Evolutionary conservation across 2,329 filamentous ascomycete genomes (phyloP), one percentile per base, ranked within the genome.

Genomic region (Scedosporium boydii): DNA sequence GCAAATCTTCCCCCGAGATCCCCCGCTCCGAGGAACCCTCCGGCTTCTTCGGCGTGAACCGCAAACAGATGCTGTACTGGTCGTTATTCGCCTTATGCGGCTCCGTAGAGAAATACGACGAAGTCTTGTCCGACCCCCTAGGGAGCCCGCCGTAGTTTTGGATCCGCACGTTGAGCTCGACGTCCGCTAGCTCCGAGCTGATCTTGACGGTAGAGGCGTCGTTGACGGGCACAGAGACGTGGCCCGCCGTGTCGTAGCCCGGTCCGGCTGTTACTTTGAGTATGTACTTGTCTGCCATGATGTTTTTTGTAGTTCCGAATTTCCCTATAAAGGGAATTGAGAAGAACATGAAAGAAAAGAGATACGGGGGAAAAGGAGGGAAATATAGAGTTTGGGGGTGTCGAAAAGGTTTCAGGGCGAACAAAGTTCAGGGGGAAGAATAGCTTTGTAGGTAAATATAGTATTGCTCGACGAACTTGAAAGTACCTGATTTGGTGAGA

Each of bases 1-100:
- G 86, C 2, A 99, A 80, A 65, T 96, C 87, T 27, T 83, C 75
- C 55, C 85, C 91, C 3, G 80, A 79, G 63, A 96, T 86, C 42
- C 82, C 81, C 4, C 66, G 64, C 2, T 67, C 65, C 1, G 64
- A 64, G 3, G 29, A 57, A 1, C 66, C 64, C 9, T 34, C 51
- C 46, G 62, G 65, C 68, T 29, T 26, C 68, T 89, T 90, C n/a
- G 89, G 90, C 0, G 83, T 86, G 73, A 97, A 90, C 56, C 84
- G 82, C 71, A 96, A 88, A 38, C 85, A 82, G 69, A 98, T 91
- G 68, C 87, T 90, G 78, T 97, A 97, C 71, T 91, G 89, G 74
- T 97, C 93, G 60, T 80, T 74, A 67, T 82, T 83, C 65, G 80
- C 78, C 23, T 77, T 78, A 72, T 96, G 92, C 18, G 84, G 81